phyloP scores from a whole-genome alignment of 2,329 filamentous ascomycete species.

The Fusarium agapanthi region DNA sequence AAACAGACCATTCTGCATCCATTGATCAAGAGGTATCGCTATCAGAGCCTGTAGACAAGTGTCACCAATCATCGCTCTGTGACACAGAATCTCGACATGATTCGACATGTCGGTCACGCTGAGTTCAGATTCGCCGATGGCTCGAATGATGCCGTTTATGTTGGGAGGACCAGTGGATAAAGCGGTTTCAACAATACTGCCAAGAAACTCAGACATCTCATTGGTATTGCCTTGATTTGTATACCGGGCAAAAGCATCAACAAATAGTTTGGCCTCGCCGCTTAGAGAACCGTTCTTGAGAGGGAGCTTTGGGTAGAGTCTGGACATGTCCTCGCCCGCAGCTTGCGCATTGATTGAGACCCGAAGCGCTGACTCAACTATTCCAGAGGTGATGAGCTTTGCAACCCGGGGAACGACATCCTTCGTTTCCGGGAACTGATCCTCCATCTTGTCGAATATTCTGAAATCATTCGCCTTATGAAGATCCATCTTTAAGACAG shows the following conservation, averaged over 20 bases:
- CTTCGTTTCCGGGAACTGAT: background rate
- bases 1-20: background rate
- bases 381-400: background rate
- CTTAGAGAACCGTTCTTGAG: fast-evolving
- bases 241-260: background rate
- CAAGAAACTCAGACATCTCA: background rate
- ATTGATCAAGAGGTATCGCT: background rate
- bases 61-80: background rate
- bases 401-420: background rate
- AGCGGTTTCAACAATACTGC: fast-evolving
- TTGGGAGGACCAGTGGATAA: background rate
- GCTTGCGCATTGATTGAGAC: background rate
- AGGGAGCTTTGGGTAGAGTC: background rate
- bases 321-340: fast-evolving
- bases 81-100: background rate
- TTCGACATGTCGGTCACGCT: background rate
- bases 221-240: background rate
- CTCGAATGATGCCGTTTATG: background rate
- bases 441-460: background rate
- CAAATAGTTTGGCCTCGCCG: fast-evolving
- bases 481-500: background rate
- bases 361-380: fast-evolving
- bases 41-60: background rate
- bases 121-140: background rate
- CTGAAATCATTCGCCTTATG: background rate